Percentiles rank a stretch among this genome's conserved stretches.
Conservation (phyloP, 1,284 basidiomycete species). For the Microbotryum lychnidis-dioicae region DNA sequence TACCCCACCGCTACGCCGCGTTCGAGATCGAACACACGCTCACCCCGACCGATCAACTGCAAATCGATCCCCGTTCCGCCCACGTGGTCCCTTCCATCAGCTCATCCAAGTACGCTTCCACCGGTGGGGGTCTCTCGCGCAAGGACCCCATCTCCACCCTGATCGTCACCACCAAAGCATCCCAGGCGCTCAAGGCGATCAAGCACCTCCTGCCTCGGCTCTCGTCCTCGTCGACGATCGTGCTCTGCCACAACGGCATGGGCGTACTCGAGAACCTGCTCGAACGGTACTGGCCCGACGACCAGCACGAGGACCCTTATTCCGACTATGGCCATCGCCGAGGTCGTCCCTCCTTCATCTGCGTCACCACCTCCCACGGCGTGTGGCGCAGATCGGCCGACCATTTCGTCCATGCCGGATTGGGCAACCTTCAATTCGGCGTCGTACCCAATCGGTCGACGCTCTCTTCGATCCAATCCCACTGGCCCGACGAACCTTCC, state of each 20-base stretch:
- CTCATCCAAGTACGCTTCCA: background rate
- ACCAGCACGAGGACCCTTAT: conserved; percentile 10
- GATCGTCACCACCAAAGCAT: conserved; percentile 74
- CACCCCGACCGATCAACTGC: conserved; percentile 40
- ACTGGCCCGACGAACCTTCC: conserved; percentile 6
- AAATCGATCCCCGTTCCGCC: conserved; percentile 4
- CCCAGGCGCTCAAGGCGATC: conserved; percentile 56
- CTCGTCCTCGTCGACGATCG: conserved; percentile 63
- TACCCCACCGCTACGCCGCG: conserved; percentile 10
- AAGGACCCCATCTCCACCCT: conserved; percentile 56
- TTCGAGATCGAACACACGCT: conserved; percentile 28
- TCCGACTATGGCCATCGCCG: conserved; percentile 46
- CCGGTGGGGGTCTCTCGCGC: conserved; percentile 9
- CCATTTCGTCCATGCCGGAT: conserved; percentile 61
- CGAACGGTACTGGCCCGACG: conserved; percentile 54
- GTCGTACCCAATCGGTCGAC: conserved; percentile 61
- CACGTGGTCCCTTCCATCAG: background rate
- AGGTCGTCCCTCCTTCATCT: conserved; percentile 72
- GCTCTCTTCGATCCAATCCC: conserved; percentile 31
- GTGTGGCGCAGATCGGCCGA: conserved; percentile 44
- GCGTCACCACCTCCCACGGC: conserved; percentile 77
- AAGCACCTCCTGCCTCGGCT: conserved; percentile 57
- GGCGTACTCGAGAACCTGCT: conserved; percentile 77
- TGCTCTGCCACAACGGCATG: conserved; percentile 84
- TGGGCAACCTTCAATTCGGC: conserved; percentile 67